Evolutionary conservation across 2,329 filamentous ascomycete genomes (phyloP), one percentile per base, ranked within the genome.

Genomic region (Escovopsis sp.): DNA sequence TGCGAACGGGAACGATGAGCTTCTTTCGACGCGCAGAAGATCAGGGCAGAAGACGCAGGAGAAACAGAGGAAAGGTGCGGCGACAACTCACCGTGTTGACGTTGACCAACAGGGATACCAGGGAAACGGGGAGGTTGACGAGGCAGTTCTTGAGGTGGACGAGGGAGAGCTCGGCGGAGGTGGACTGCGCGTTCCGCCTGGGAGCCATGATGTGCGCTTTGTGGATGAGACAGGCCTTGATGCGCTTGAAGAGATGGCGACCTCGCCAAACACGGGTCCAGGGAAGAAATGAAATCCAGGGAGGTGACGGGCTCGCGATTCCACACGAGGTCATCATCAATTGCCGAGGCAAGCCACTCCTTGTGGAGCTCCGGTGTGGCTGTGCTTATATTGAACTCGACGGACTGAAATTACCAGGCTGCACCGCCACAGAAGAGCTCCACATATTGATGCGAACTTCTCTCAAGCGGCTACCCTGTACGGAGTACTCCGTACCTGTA

Each of bases 81-180:
- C 41, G 44, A 43, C 46, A 39, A 43, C 82, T 64, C 70, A 94
- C 85, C 36, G 88, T 88, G 59, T 96, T 93, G 53, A 88, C 75
- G 64, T 88, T 94, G 52, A 89, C 77, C 40, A 98, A 75, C 42
- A 94, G 65, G 33, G 85, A 81, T 44, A 93, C 87, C 44, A 98
- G 69, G 26, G 85, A 82, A 4, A 84, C 66, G 39, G 91, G 91
- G 40, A 98, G 74, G 64, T 96, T 96, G 59, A 94, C 85, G 41
- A 98, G 72, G 64, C 91, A 98, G 61, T 82, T 96, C 69, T 94
- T 93, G 46, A 96, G 73, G 52, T 88, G 85, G 39, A 86, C 77
- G 47, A 96, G 73, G 43, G 82, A 82, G 51, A 96, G 73, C 66
- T 94, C 88, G 45, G 86, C 87, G 47, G 82, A 72, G 32, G 80